Evolutionary conservation across 108 stramenopile genomes (phyloP).

Genomic region (Thalassiosira profunda): DNA sequence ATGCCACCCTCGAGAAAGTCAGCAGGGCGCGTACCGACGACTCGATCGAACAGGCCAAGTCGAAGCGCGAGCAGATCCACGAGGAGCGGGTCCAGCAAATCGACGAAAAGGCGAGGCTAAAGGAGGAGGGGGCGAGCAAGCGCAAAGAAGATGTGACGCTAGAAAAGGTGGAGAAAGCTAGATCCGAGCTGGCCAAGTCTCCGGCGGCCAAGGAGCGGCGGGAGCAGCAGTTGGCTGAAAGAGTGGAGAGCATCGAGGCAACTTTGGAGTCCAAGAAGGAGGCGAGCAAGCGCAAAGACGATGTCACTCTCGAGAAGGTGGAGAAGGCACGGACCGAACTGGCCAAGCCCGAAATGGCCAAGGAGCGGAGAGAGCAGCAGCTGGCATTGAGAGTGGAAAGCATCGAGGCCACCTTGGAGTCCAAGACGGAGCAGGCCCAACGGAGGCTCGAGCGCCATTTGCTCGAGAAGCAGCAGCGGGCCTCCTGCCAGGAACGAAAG

Average conservation of each 20-base stretch:
- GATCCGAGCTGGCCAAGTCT: neutral
- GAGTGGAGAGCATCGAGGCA: conserved; percentile 5
- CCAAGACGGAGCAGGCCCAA: conserved; percentile 1
- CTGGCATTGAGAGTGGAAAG: conserved; percentile 1
- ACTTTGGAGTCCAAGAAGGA: neutral
- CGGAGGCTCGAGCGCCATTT: conserved; percentile 3
- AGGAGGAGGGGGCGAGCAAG: conserved; percentile 10
- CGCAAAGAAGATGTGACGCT: conserved; percentile 22
- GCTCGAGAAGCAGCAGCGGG: conserved; percentile 27
- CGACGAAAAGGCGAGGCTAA: neutral
- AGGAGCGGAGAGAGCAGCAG: conserved; percentile 17
- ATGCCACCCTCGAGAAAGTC: conserved; percentile 1
- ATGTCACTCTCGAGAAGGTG: conserved; percentile 4
- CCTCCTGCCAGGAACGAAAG: conserved; percentile 26
- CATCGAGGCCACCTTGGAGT: conserved; percentile 7
- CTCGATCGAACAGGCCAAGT: conserved; percentile 4
- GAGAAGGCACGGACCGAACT: conserved; percentile 18
- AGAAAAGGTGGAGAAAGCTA: conserved; percentile 5
- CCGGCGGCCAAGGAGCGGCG: conserved; percentile 13
- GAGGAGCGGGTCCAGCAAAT: neutral
- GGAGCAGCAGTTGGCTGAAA: neutral
- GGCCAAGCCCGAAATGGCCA: conserved; percentile 13
- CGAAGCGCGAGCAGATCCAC: neutral
- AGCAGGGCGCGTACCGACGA: neutral
- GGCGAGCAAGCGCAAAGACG: conserved; percentile 25